A percentile compares a stretch with the other conserved stretches of the same genome.
Conservation (phyloP, 257 asterid species). For the Solanum piurae region DNA sequence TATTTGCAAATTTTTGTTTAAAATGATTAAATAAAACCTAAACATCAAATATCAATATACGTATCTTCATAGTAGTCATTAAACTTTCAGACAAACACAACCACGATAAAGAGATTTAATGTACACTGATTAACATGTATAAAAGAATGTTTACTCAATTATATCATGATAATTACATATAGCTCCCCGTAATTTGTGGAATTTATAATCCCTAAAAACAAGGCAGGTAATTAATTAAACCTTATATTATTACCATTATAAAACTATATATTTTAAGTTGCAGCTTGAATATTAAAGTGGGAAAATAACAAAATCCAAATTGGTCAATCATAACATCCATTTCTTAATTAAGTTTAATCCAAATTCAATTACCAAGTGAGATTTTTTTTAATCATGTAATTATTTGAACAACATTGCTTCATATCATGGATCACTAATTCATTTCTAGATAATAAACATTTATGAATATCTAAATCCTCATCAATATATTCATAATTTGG, state of each 20-base stretch:
- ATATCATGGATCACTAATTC: background rate
- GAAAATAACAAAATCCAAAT: background rate
- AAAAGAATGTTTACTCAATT: background rate
- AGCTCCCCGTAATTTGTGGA: background rate
- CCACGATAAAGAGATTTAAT: background rate
- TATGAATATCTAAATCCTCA: background rate
- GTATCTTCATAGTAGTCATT: background rate
- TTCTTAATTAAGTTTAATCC: background rate
- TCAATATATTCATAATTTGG: background rate
- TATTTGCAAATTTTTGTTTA: background rate
- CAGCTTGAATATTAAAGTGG: background rate
- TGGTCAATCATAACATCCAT: background rate
- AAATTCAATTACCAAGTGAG: background rate
- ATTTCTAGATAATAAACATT: background rate
- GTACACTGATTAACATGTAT: background rate
- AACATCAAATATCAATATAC: background rate
- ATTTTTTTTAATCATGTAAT: background rate
- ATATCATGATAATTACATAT: background rate
- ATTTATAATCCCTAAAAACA: background rate
- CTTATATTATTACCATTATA: background rate
- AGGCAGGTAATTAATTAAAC: background rate
- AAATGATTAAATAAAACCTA: background rate
- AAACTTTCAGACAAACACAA: background rate
- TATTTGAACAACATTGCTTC: background rate
- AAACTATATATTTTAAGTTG: background rate